Evolutionary conservation across 176 grass and related monocot species (phyloP), one percentile per base, ranked within the genome.

Genomic region (Alloteropsis semialata): DNA sequence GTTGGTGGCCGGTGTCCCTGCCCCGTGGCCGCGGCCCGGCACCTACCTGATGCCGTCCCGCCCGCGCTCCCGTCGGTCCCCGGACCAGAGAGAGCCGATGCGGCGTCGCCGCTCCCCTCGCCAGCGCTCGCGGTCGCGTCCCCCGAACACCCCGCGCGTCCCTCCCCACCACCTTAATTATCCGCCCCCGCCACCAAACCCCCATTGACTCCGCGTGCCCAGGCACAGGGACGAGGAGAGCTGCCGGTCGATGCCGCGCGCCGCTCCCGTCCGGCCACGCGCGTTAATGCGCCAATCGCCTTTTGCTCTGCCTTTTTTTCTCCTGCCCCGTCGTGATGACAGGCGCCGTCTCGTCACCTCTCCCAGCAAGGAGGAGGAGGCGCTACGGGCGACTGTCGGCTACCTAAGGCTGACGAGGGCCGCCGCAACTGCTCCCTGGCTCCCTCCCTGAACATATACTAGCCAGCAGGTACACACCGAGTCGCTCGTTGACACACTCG

Each of bases 21-120:
- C 39, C 1, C 17, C 21, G 16, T 50, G 71, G 36, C 74, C 53
- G 66, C 21, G 83, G 49, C 59, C 30, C 54, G 65, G 24, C 49
- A 87, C 85, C 85, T 50, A 82, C 69, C 43, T 11, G 77, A 65
- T 79, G 77, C 27, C 27, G 49, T 2, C 18, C 65, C 4, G 19
- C n/a, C 1, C 50, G 30, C 15, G 5, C 10, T 21, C 36, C 6
- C 14, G 21, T 17, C 17, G 17, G 53, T 17, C 2, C 53, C 21
- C 53, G 21, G 38, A 8, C 38, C 18, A 18, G 3, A n/a, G n/a
- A n/a, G n/a, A 32, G 1, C 58, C 18, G 76, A 79, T 69, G 57
- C 67, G 76, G 30, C 87, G 81, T 88, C 87, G 66, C 64, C 81
- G 46, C 78, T 72, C 69, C 44, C n/a, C n/a, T n/a, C n/a, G n/a